Base-by-base conservation (phyloP, 768 basidiomycete genomes). In the Myochromella boudieri region DNA sequence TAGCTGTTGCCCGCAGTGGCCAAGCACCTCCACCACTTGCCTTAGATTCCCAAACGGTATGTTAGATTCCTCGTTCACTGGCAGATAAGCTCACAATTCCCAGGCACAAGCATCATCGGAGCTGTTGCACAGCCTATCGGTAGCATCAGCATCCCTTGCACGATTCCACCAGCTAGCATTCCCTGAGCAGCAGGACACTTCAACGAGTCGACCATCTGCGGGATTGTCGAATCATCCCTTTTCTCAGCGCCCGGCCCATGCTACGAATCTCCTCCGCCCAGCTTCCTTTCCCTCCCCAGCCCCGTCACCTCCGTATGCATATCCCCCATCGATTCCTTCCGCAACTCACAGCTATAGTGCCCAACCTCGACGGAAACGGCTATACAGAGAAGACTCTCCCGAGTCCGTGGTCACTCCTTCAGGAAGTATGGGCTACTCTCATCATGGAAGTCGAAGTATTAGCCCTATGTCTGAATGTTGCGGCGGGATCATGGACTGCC, bases 31-130 rank as follows among this genome's bases (percentile, higher is more conserved):
- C 66, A 47, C 46, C 55, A 52, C 56, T 54, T 52, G 51, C 45
- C 33, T 61, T 38, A 34, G 61, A 56, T 56, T 57, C 56, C 46
- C 60, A 70, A 47, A 62, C 64, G 9, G 72, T 75, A 49, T 22
- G 69, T 57, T 14, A 28, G 6, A 32, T 47, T 15, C 6, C 31
- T 32, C 38, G 25, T 21, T 26, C 49, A 37, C 24, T 33, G 25
- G 42, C 33, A 48, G 29, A 33, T 53, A 38, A 39, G 37, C 58
- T 38, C 44, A 34, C 31, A 12, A 28, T 36, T 12, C 42, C 5
- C 52, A 83, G 81, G 71, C 67, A n/a, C 68, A 75, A 42, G 76
- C 75, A 12, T 79, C 81, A 11, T 62, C 72, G 40, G 78, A 81
- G 32, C 63, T 82, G 21, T 65, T 78, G 68, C 71, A 75, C 17